These are phyloP conservation scores for Aspergillus persii DNA, from an alignment of 2,329 filamentous ascomycete genomes.

Conservation along the genomic window DNA sequence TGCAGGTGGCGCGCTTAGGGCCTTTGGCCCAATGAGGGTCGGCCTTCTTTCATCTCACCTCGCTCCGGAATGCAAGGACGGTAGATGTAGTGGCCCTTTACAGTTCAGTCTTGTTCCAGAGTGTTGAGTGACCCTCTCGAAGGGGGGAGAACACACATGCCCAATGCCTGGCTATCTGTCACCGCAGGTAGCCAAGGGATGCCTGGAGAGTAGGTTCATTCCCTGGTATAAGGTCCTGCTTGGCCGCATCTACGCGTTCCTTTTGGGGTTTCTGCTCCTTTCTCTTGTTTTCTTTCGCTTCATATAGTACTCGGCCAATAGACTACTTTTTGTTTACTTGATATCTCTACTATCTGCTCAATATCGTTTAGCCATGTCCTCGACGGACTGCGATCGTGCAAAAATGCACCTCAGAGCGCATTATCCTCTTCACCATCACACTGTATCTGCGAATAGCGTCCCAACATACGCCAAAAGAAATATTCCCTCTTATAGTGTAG, in stretches of 20 bases:
- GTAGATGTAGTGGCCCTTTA: conserved; percentile 22
- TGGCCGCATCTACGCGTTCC: not conserved
- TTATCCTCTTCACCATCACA: conserved; percentile 17
- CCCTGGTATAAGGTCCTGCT: conserved; percentile 31
- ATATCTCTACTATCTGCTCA: conserved; percentile 14
- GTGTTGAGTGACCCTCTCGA: conserved; percentile 27
- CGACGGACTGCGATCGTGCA: conserved; percentile 27
- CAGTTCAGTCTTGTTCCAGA: conserved; percentile 25
- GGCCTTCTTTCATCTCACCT: conserved; percentile 21
- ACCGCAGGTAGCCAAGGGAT: conserved; percentile 31
- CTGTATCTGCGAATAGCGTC: conserved; percentile 17
- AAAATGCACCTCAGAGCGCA: conserved; percentile 20
- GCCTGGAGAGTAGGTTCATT: conserved; percentile 9
- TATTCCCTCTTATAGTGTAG: conserved; percentile 18
- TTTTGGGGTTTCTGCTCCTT: not conserved
- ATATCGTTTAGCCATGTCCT: conserved; percentile 26
- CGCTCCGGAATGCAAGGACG: conserved; percentile 41
- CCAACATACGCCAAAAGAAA: conserved; percentile 17
- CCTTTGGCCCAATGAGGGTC: conserved; percentile 26
- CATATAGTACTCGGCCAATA: not conserved
- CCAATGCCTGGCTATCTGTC: conserved; percentile 17
- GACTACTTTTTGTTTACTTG: conserved; percentile 13
- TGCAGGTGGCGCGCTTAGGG: conserved; percentile 23
- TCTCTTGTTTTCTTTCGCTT: not conserved
- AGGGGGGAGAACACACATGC: conserved; percentile 25